Base-by-base conservation (phyloP, 2,329 filamentous ascomycete species). In the Xylariaceae sp. region DNA sequence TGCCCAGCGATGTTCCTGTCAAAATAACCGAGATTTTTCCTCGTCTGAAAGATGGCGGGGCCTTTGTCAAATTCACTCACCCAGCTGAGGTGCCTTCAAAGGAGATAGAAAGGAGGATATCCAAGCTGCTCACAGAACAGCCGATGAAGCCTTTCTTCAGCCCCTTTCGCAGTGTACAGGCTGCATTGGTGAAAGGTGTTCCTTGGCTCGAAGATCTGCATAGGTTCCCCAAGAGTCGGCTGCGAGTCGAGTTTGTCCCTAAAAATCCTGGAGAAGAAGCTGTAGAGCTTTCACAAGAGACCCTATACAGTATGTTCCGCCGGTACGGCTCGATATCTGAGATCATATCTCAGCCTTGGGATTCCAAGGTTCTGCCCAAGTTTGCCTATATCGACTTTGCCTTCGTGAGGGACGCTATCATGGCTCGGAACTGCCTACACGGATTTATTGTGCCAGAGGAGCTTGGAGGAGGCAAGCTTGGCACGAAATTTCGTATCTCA, bases 191-290 rank as follows among this genome's bases (percentile, higher is more conserved):
- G 2, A 80, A 84, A 50, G 94, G 94, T 8, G 84, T 86, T 18
- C 94, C 94, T 0, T 99, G 94, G 94, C 81, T 97, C 2, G 94
- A 97, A 67, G 94, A 99, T 68, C 76, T 99, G 23, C 89, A 91
- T 62, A 84, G 92, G 6, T 86, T 92, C 44, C 94, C 94, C 0
- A 91, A 86, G 52, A 79, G 79, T 33, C 81, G 89, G 23, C 67
- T 99, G 30, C 88, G 85, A 62, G 85, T 97, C 18, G 93, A 97
- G 67, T 97, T 97, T 60, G 80, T 93, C 6, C 84, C 92, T 3
- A 82, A 84, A 0, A 81, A 81, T 21, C 81, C 90, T 0, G 91
- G 89, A n/a, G 80, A 77, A 1, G 79, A 87, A 50, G 86, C 86
- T 0, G 84, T 87, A 6, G 92, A 96, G 63, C 74, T 97, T 15